phyloP scores from a whole-genome alignment of 2,329 filamentous ascomycete species.

The Neofusicoccum ribis region DNA sequence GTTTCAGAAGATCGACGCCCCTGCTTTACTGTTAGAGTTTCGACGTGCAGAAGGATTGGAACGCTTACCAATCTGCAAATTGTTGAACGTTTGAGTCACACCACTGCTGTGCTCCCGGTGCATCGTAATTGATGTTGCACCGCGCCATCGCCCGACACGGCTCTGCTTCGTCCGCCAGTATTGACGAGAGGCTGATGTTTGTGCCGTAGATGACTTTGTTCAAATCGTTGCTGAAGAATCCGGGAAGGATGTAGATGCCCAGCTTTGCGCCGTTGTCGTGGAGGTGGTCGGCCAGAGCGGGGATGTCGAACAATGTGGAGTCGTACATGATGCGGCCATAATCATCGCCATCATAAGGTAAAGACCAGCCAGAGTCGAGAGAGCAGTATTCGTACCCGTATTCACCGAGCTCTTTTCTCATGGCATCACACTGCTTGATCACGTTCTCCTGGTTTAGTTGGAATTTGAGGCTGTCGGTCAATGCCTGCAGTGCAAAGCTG shows the following conservation, averaged over 20 bases:
- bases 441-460: conserved; percentile 25
- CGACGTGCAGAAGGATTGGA: neutral
- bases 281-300: conserved; percentile 26
- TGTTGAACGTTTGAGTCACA: conserved; percentile 30
- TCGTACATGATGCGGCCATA: conserved; percentile 30
- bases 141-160: conserved; percentile 1
- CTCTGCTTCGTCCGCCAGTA: conserved; percentile 23
- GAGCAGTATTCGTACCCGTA: conserved; percentile 30
- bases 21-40: neutral
- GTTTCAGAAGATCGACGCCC: conserved; percentile 31
- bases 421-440: conserved; percentile 26
- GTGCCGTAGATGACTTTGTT: conserved; percentile 29
- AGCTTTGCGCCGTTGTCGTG: conserved; percentile 27
- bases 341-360: conserved; percentile 25
- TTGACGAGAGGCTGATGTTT: conserved; percentile 25
- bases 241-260: conserved; percentile 31
- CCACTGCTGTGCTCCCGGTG: conserved; percentile 29
- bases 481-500: conserved; percentile 28
- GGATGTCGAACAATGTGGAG: conserved; percentile 26
- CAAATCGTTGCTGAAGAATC: conserved; percentile 26
- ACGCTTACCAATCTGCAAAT: conserved; percentile 27
- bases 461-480: conserved; percentile 22
- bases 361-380: conserved; percentile 32
- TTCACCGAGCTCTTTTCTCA: conserved; percentile 16
- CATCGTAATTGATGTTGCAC: conserved; percentile 30